phyloP scores from a whole-genome alignment of 192 early-diverging fungal genomes.

The Phycomyces blakesleeanus region DNA sequence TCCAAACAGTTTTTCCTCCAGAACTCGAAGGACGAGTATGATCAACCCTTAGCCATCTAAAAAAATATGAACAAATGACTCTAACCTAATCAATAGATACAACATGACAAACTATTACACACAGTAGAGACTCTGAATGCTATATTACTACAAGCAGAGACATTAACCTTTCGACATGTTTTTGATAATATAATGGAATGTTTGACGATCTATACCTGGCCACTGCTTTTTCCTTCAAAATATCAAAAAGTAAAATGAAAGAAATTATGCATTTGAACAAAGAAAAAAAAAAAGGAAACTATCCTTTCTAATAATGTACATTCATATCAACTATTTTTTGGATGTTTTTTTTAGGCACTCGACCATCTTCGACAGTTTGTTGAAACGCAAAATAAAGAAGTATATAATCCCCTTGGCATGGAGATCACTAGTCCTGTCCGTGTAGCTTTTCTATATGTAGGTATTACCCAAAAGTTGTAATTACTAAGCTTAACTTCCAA shows the following conservation, averaged over 20 bases:
- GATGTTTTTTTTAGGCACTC: slow-evolving; percentile 19
- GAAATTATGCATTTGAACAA: background rate
- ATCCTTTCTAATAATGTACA: no score
- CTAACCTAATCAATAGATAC: slow-evolving; percentile 19
- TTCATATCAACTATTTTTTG: slow-evolving; percentile 7
- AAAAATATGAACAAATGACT: no score
- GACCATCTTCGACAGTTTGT: slow-evolving; percentile 27
- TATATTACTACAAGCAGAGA: slow-evolving; percentile 28
- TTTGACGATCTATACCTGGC: slow-evolving; percentile 36
- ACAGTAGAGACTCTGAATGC: slow-evolving; percentile 33
- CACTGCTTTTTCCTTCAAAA: slow-evolving; percentile 26
- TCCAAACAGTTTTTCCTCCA: slow-evolving; percentile 23
- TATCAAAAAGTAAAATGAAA: slow-evolving; percentile 31
- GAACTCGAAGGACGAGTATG: slow-evolving; percentile 30
- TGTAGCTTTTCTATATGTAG: slow-evolving; percentile 36
- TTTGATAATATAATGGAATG: slow-evolving; percentile 38
- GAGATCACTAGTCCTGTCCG: slow-evolving; percentile 32
- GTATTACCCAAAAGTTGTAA: background rate
- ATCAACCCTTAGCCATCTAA: no score
- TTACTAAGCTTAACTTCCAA: background rate
- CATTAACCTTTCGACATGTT: slow-evolving; percentile 22
- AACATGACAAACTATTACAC: slow-evolving; percentile 22
- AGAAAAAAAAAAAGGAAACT: background rate
- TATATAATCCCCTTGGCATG: slow-evolving; percentile 26
- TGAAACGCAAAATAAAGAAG: slow-evolving; percentile 30